These are phyloP conservation scores for Penicillium sp. DNA, from an alignment of 2,329 filamentous ascomycete species.

Conservation along the genomic window DNA sequence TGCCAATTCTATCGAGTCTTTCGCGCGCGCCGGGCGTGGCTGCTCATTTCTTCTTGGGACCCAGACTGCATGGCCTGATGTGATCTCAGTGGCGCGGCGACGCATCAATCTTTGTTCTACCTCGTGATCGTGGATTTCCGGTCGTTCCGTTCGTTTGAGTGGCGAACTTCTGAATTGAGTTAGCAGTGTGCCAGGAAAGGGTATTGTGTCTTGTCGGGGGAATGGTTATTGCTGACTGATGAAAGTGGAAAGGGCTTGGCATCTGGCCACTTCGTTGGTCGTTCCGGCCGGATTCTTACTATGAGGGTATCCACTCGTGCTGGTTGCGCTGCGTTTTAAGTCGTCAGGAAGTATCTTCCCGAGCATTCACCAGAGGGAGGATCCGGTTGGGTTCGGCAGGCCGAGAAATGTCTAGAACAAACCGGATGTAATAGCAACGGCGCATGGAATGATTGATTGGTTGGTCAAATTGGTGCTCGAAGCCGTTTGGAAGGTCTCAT, in stretches of 20 bases:
- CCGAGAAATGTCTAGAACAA: background rate
- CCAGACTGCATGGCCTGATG: slow-evolving; percentile 14
- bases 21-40: slow-evolving; percentile 7
- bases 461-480: background rate
- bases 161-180: slow-evolving; percentile 6
- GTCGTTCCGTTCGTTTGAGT: background rate
- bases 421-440: background rate
- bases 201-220: background rate
- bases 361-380: background rate
- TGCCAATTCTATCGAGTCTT: slow-evolving; percentile 12
- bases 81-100: slow-evolving; percentile 20
- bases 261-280: background rate
- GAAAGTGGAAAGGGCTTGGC: slow-evolving; percentile 16
- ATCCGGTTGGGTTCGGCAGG: slow-evolving; percentile 4
- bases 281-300: background rate
- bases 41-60: slow-evolving; percentile 10
- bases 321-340: too few species aligned
- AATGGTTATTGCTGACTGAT: slow-evolving; percentile 12
- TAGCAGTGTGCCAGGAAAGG: background rate
- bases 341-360: background rate
- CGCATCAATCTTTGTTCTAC: background rate
- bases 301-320: background rate
- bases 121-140: slow-evolving; percentile 17
- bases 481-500: background rate
- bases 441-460: background rate